These are phyloP conservation scores for Medicago arabica DNA, from an alignment of 306 rosid genomes.

Conservation along the genomic window DNA sequence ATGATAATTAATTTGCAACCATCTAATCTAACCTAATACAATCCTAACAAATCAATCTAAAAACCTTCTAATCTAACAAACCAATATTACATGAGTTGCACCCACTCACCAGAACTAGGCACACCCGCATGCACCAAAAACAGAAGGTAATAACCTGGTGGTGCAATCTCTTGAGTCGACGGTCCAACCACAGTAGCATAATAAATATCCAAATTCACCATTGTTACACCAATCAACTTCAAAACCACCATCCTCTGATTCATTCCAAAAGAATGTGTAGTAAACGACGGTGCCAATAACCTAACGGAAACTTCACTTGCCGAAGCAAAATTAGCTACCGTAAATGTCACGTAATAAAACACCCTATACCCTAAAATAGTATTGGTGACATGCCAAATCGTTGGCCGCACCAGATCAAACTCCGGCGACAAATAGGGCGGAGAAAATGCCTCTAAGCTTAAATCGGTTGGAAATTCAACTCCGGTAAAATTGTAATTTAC, in stretches of 20 bases:
- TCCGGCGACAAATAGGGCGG: conserved; percentile 65
- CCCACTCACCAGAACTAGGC: conserved; percentile 74
- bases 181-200: conserved; percentile 60
- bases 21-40: background rate
- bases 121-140: conserved; percentile 65
- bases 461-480: conserved; percentile 70
- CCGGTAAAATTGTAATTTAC: conserved; percentile 59
- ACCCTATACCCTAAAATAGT: conserved; percentile 45
- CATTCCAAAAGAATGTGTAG: conserved; percentile 71
- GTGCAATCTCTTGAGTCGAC: conserved; percentile 61
- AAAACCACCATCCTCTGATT: conserved; percentile 80
- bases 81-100: conserved; percentile 50
- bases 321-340: conserved; percentile 31
- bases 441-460: conserved; percentile 74
- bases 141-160: conserved; percentile 66
- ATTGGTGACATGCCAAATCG: conserved; percentile 25
- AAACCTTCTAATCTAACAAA: background rate
- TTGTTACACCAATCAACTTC: conserved; percentile 43
- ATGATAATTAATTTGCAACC: background rate
- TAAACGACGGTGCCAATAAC: conserved; percentile 70
- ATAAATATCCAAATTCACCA: conserved; percentile 33
- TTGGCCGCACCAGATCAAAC: conserved; percentile 48
- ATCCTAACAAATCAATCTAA: background rate
- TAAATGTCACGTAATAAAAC: conserved; percentile 46
- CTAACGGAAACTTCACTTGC: conserved; percentile 55